Conservation (phyloP, 2,329 filamentous ascomycete genomes). For the Exophiala sp. region DNA sequence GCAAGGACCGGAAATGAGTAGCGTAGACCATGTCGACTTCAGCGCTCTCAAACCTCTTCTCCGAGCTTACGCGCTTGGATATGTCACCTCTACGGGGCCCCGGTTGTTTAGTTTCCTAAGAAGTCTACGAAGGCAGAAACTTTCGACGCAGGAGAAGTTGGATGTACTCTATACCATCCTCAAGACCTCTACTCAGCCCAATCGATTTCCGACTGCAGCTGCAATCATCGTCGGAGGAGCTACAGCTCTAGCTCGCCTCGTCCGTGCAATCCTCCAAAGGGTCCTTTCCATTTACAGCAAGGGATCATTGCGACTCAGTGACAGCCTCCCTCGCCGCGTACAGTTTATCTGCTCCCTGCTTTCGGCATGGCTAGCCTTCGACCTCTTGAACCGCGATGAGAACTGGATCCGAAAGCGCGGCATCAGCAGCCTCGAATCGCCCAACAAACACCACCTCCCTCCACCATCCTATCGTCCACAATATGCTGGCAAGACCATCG, state of each 20-base stretch:
- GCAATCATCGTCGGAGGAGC: conserved; percentile 52
- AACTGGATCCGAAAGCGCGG: conserved; percentile 24
- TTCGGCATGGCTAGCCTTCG: conserved; percentile 50
- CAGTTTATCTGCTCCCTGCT: conserved; percentile 46
- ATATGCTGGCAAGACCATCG: conserved; percentile 70
- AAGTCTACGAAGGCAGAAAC: conserved; percentile 32
- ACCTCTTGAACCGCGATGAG: conserved; percentile 42
- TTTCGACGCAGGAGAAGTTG: conserved; percentile 34
- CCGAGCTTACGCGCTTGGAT: conserved; percentile 48
- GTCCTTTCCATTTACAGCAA: conserved; percentile 22
- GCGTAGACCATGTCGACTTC: conserved; percentile 2
- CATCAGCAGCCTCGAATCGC: conserved; percentile 7
- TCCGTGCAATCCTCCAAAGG: conserved; percentile 30
- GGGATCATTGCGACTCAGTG: neutral
- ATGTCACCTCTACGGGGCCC: conserved; percentile 47
- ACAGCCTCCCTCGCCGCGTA: neutral
- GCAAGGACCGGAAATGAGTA: conserved; percentile 1
- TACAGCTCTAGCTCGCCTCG: conserved; percentile 41
- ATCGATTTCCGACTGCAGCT: conserved; percentile 37
- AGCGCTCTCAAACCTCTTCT: conserved; percentile 31
- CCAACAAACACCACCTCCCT: conserved; percentile 19
- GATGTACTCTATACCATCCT: conserved; percentile 29
- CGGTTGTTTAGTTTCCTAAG: conserved; percentile 41
- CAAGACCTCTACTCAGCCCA: conserved; percentile 25
- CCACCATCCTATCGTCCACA: conserved; percentile 29